Conservation (phyloP, 768 basidiomycete genomes). For the Mycena rebaudengoi region DNA sequence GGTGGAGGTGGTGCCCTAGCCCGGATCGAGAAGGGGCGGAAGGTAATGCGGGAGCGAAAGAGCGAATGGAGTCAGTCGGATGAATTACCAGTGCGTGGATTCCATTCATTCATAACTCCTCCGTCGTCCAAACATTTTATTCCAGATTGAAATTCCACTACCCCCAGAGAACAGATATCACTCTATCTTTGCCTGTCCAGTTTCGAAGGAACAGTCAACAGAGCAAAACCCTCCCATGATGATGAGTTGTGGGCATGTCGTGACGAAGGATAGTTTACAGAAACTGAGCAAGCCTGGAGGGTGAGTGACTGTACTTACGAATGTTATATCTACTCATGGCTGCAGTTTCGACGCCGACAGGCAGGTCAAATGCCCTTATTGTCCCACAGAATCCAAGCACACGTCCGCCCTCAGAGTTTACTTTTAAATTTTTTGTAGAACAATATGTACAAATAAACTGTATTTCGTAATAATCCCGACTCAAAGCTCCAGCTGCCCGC, state of each 20-base stretch:
- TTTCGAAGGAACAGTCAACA: conserved; percentile 96
- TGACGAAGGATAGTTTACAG: conserved; percentile 89
- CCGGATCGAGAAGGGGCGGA: conserved; percentile 92
- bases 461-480: too few relatives aligned
- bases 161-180: conserved; percentile 91
- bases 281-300: conserved; percentile 87
- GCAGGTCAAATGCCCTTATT: conserved; percentile 96
- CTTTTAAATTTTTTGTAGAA: conserved; percentile 50
- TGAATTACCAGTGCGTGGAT: conserved; percentile 79
- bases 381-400: conserved; percentile 80
- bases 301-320: conserved; percentile 45
- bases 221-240: conserved; percentile 97
- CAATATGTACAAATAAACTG: conserved; percentile 9
- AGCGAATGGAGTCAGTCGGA: conserved; percentile 92
- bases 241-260: conserved; percentile 95
- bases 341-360: conserved; percentile 48
- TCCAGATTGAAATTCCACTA: conserved; percentile 92
- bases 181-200: conserved; percentile 96
- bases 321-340: not conserved
- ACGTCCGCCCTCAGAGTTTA: conserved; percentile 67
- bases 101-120: not conserved
- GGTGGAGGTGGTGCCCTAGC: conserved; percentile 92
- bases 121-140: too few relatives aligned
- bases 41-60: conserved; percentile 92
- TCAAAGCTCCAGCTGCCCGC: not conserved